Evolutionary conservation across 768 basidiomycete genomes (phyloP), one percentile per base, ranked within the genome.

Genomic region (Russula virescens): DNA sequence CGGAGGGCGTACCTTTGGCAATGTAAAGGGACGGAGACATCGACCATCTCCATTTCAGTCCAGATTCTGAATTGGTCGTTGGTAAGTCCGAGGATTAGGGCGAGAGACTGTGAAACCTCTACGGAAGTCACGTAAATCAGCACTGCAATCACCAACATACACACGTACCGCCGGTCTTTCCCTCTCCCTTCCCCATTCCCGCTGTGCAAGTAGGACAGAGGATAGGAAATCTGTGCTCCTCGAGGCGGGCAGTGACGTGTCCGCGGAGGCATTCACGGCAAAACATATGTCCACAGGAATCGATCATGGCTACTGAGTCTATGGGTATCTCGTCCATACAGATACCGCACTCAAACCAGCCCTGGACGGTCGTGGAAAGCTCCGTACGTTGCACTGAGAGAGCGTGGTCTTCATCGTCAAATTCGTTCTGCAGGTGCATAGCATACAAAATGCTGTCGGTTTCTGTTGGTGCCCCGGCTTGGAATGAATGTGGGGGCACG

Each of bases 191-290:
- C 16, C 69, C 61, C 11, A 64, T 68, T 34, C 72, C 69, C 18
- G 74, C 70, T 16, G 74, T 71, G 62, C 87, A 89, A 35, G 79
- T 67, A 1, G 87, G 87, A 70, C 87, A 88, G 14, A 80, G 68
- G 34, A 88, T 80, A 5, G 87, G 87, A 52, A 79, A 87, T 11
- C 77, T 78, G 56, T 77, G 78, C 42, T 83, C 82, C 18, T 75
- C 73, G 21, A 88, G 74, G 70, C 80, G 80, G 6, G 78, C 73
- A 34, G 66, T 66, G 14, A 81, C 72, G 55, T 81, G 79, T 5
- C 62, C 64, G 58, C 69, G 73, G 53, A 86, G 63, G 68, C 87
- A 88, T 2, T 73, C 69, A 54, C 81, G 74, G 70, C 87, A 88
- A 68, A 82, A 81, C 18, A 62, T 63, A 67, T 88, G 86, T 13